Evolutionary conservation across 805 yeast genomes (phyloP).

Genomic region (Nakazawaea ernobii): DNA sequence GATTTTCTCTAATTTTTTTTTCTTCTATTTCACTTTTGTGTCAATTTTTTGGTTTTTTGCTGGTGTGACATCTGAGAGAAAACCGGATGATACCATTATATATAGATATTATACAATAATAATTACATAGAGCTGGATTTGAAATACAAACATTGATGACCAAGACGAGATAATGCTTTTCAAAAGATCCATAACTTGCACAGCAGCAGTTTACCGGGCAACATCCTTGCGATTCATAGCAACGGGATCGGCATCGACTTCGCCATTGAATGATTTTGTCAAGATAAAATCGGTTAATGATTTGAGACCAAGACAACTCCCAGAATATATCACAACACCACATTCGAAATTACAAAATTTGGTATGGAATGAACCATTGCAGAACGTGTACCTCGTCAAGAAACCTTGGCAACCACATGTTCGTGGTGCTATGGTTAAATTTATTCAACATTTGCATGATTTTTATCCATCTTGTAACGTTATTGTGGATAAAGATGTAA

Average conservation of each 20-base stretch:
- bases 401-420: constrained; percentile 76
- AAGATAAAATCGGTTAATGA: constrained; percentile 8
- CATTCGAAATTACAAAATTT: constrained; percentile 58
- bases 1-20: background rate
- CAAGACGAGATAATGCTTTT: background rate
- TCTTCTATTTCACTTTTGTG: background rate
- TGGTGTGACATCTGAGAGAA: background rate
- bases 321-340: constrained; percentile 49
- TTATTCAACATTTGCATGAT: constrained; percentile 54
- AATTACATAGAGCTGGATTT: background rate
- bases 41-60: background rate
- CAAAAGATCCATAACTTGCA: background rate
- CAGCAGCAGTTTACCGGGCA: background rate
- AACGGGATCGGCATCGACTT: background rate
- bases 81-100: background rate
- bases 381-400: constrained; percentile 74
- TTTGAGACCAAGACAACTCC: constrained; percentile 20
- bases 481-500: constrained; percentile 69
- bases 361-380: constrained; percentile 67
- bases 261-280: constrained; percentile 8
- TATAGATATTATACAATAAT: too few relatives aligned
- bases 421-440: constrained; percentile 56
- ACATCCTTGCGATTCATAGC: background rate
- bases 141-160: background rate
- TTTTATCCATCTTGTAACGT: constrained; percentile 70